These are phyloP conservation scores for Xylariaceae sp. DNA, from an alignment of 2,329 filamentous ascomycete species.

Conservation along the genomic window DNA sequence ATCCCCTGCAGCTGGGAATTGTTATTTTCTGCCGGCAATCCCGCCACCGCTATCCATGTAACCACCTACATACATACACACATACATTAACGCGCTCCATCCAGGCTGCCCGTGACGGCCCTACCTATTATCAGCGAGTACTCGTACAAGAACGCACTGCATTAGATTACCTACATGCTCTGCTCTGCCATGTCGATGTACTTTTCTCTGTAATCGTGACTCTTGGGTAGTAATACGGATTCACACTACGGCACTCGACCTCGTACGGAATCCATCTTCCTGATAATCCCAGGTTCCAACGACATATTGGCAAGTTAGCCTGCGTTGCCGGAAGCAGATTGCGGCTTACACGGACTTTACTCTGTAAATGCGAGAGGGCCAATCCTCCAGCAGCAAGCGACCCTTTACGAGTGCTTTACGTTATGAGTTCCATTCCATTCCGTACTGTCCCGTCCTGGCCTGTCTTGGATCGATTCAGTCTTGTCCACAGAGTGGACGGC, in stretches of 20 bases:
- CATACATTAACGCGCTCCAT: not conserved
- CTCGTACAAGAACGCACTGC: not conserved
- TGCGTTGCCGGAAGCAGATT: not conserved
- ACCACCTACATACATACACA: not conserved
- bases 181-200: not conserved
- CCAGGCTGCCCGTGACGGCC: not conserved
- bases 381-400: not conserved
- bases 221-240: not conserved
- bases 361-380: not conserved
- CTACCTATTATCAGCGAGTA: not conserved
- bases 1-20: constrained; percentile 28
- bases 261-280: too few species aligned
- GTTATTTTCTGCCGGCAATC: constrained; percentile 26
- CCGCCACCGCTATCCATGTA: constrained; percentile 14
- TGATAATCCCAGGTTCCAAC: not conserved
- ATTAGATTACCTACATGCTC: not conserved
- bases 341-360: not conserved
- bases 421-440: too few species aligned
- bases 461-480: too few species aligned
- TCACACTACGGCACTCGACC: too few species aligned
- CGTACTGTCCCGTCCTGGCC: too few species aligned
- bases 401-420: too few species aligned
- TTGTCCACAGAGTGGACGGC: too few species aligned
- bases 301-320: not conserved
- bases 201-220: not conserved